Percentiles rank a stretch among this genome's conserved stretches.
Conservation (phyloP, 148 eudicot genomes). For the Silene latifolia region DNA sequence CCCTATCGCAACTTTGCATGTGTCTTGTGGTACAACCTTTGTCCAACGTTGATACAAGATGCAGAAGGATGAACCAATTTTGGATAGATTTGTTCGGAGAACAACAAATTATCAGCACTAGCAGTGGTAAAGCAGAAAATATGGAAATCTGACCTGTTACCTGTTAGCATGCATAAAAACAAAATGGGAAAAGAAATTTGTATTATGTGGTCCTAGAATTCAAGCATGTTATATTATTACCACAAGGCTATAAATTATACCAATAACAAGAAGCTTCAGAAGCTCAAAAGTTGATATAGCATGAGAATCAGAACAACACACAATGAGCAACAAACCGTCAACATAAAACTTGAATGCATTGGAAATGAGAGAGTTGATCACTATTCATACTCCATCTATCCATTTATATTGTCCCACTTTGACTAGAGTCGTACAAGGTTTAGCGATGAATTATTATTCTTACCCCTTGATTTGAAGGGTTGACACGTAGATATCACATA, state of each 20-base stretch:
- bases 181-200: background rate
- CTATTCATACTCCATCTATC: too few relatives aligned
- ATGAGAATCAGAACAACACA: background rate
- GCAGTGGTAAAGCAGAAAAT: background rate
- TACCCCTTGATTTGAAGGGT: too few relatives aligned
- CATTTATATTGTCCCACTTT: too few relatives aligned
- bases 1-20: too few relatives aligned
- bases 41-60: background rate
- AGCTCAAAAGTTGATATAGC: background rate
- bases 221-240: background rate
- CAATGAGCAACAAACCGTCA: background rate
- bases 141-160: background rate
- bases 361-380: too few relatives aligned
- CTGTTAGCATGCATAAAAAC: background rate
- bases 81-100: background rate
- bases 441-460: too few relatives aligned
- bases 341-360: too few relatives aligned
- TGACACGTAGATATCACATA: background rate
- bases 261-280: background rate
- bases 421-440: too few relatives aligned
- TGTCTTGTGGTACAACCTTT: background rate
- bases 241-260: background rate
- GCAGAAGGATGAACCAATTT: background rate
- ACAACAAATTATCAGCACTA: background rate
- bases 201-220: background rate